Evolutionary conservation across 352 stramenopile species (phyloP), one percentile per base, ranked within the genome.

Genomic region (Globisporangium mamillatum): DNA sequence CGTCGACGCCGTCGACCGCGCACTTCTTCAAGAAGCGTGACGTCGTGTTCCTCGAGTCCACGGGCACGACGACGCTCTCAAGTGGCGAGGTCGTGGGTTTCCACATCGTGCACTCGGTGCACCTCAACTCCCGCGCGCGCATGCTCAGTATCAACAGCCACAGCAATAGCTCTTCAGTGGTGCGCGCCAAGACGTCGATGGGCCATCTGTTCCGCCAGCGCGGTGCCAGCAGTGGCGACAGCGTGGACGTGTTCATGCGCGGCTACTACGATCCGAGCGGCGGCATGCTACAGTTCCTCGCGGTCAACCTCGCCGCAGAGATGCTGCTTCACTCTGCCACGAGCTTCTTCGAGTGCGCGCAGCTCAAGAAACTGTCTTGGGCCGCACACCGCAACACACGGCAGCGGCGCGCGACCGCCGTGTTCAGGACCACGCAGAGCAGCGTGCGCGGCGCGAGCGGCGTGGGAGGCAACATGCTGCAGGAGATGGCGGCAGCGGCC

Each of bases 341-440:
- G 27, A 81, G 70, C 50, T 69, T 67, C 46, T 44, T 82, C 69
- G 65, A 92, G 75, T 84, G 77, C 60, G 80, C 81, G 8, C 78
- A 84, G 72, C 87, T 92, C 75, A 90, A 90, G 72, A 92, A 92
- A 64, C 68, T 92, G 53, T 74, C 77, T 52, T 71, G 71, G 27
- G 61, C 72, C 10, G 53, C 75, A 58, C 59, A 80, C 59, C 67
- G 75, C 50, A 38, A 67, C 48, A 64, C 68, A 29, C 69, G 74
- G 27, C 56, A 78, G 57, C 67, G 75, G 20, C 65, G 58, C 29
- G 57, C 57, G 22, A 65, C 64, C n/a, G 66, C 66, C 4, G 27
- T 62, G 16, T 25, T 52, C 7, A 50, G 78, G 12, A 53, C 69
- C 4, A 64, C 70, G 60, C 34, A 1, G 69, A 68, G 60, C 65